A percentile compares a stretch with the other conserved stretches of the same genome.
Conservation (phyloP, 805 yeast genomes). For the Ogataea saltuana region DNA sequence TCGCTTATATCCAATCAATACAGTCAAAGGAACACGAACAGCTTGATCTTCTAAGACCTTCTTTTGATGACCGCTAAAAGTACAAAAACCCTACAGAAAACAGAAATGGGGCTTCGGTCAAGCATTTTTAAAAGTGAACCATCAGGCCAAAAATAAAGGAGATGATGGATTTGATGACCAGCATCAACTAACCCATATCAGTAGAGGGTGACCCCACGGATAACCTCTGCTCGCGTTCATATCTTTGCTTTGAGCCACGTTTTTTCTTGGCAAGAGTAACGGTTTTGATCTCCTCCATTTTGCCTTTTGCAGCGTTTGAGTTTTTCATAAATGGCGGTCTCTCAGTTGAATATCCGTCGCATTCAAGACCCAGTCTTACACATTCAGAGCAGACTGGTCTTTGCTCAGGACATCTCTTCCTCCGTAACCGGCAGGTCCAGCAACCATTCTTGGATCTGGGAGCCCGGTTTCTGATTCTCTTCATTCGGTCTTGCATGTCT, state of each 20-base stretch:
- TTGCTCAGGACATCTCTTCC: conserved; percentile 71
- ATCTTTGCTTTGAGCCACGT: conserved; percentile 34
- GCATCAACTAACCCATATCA: conserved; percentile 8
- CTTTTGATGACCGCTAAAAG: conserved; percentile 4
- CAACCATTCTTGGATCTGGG: conserved; percentile 50
- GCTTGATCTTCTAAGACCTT: neutral
- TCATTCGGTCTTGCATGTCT: conserved; percentile 21
- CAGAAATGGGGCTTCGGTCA: neutral
- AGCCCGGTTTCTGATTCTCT: conserved; percentile 20
- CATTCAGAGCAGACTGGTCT: conserved; percentile 64
- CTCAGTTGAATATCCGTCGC: conserved; percentile 53
- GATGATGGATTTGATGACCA: no score
- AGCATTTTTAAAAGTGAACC: no score
- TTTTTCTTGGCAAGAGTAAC: conserved; percentile 40
- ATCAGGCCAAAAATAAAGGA: no score
- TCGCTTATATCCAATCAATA: conserved; percentile 4
- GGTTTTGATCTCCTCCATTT: conserved; percentile 51
- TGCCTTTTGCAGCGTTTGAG: conserved; percentile 41
- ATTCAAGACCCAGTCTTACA: conserved; percentile 50
- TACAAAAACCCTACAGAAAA: conserved; percentile 1
- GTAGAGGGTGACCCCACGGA: conserved; percentile 16
- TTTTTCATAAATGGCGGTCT: conserved; percentile 59
- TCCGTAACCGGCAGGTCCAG: conserved; percentile 76
- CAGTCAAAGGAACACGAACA: neutral
- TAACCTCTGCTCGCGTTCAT: conserved; percentile 22